A percentile compares a stretch with the other conserved stretches of the same genome.
Conservation (phyloP, 148 eudicot genomes). For the Dianthus caryophyllus region DNA sequence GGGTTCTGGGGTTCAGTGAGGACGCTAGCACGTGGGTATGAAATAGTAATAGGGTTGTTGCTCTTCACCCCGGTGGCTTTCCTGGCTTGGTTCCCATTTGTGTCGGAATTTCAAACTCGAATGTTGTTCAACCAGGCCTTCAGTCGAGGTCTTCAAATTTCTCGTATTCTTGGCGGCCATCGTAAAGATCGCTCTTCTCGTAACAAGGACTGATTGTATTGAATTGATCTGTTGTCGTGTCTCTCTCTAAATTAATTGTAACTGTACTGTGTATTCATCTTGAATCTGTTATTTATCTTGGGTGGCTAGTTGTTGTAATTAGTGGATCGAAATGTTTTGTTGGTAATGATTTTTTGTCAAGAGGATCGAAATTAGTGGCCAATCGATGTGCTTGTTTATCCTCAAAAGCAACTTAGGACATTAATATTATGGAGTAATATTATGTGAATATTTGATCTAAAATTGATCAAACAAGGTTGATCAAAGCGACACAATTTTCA, state of each 20-base stretch:
- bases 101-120: slow-evolving; percentile 75
- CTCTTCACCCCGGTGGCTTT: slow-evolving; percentile 80
- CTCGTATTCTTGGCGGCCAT: slow-evolving; percentile 85
- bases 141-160: too few species aligned
- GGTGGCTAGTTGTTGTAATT: slow-evolving; percentile 17
- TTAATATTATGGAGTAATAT: too few species aligned
- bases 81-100: slow-evolving; percentile 87
- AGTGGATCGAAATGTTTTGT: too few species aligned
- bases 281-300: neutral
- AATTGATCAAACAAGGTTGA: too few species aligned
- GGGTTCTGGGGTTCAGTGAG: slow-evolving; percentile 69
- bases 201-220: slow-evolving; percentile 45
- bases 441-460: too few species aligned
- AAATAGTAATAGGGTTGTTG: slow-evolving; percentile 71
- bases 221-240: neutral
- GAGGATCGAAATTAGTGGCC: neutral
- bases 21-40: slow-evolving; percentile 76
- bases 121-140: slow-evolving; percentile 87
- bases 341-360: neutral
- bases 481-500: too few species aligned
- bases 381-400: neutral
- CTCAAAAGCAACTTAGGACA: too few species aligned
- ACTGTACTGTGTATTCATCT: slow-evolving; percentile 4
- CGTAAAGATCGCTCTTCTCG: slow-evolving; percentile 65
- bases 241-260: neutral